phyloP scores from a whole-genome alignment of 306 rosid species.

The Cicer bijugum region DNA sequence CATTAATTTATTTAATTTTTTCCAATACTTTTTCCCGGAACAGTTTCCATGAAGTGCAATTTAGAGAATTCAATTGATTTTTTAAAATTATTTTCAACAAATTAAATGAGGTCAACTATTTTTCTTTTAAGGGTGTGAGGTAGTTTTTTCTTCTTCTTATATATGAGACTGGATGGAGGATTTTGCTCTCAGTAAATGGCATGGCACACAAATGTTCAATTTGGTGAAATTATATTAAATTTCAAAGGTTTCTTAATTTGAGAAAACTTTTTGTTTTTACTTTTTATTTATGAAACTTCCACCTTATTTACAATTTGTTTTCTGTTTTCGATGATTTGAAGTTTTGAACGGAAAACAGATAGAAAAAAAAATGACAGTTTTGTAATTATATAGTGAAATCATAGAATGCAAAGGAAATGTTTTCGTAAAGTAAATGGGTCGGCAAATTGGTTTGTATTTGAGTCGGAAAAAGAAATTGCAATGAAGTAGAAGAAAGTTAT shows the following conservation, averaged over 20 bases:
- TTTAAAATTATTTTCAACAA: too few species aligned
- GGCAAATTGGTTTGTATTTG: constrained; percentile 21
- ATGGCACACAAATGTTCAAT: not conserved
- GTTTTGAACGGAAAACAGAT: not conserved
- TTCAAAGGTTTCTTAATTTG: not conserved
- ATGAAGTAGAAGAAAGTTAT: not conserved
- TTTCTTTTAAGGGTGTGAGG: too few species aligned
- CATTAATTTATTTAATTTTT: too few species aligned
- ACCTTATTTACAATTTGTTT: not conserved
- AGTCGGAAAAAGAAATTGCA: not conserved
- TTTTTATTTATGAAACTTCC: not conserved
- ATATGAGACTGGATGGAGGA: too few species aligned
- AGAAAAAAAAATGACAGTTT: not conserved
- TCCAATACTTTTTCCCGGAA: too few species aligned
- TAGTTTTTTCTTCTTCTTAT: too few species aligned
- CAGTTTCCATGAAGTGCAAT: too few species aligned
- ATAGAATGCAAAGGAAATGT: not conserved
- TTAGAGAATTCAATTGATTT: too few species aligned
- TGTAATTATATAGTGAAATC: not conserved
- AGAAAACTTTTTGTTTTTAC: not conserved
- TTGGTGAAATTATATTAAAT: not conserved
- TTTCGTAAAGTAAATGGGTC: not conserved
- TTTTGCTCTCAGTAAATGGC: constrained; percentile 29
- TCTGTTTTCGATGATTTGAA: not conserved
- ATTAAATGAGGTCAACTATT: too few species aligned